Evolutionary conservation across 75 land plant species (phyloP).

Genomic region (Cupressus sempervirens): DNA sequence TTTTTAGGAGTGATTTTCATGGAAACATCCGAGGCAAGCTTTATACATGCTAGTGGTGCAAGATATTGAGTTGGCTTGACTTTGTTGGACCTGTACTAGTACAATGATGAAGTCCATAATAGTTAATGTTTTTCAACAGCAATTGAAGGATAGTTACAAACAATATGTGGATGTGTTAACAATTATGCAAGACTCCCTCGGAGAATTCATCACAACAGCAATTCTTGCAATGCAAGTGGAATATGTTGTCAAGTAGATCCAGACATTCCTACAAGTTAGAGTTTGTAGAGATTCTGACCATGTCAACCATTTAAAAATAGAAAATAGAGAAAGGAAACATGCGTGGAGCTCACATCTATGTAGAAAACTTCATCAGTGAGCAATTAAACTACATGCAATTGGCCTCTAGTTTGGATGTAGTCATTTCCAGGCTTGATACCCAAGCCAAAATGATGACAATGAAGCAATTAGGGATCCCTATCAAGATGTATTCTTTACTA

Average conservation of each 20-base stretch:
- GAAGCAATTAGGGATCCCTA: conserved; percentile 46
- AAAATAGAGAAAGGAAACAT: too few species aligned
- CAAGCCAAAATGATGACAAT: conserved; percentile 39
- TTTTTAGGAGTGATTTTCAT: too few species aligned
- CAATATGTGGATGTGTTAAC: conserved; percentile 21
- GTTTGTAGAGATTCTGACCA: conserved; percentile 51
- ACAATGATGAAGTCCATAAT: conserved; percentile 67
- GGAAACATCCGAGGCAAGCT: too few species aligned
- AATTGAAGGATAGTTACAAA: conserved; percentile 31
- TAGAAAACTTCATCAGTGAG: too few species aligned
- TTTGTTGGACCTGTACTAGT: too few species aligned
- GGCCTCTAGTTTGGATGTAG: too few species aligned
- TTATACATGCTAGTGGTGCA: too few species aligned
- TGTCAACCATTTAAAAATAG: too few species aligned
- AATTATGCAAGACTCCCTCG: conserved; percentile 42
- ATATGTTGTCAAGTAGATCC: conserved; percentile 39
- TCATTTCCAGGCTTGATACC: too few species aligned
- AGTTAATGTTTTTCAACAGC: conserved; percentile 32
- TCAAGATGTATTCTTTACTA: conserved; percentile 41
- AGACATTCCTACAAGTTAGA: conserved; percentile 44
- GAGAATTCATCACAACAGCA: conserved; percentile 52
- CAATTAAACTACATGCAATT: too few species aligned
- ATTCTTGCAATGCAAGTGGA: conserved; percentile 43
- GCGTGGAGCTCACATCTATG: too few species aligned
- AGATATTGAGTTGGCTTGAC: too few species aligned